Evolutionary conservation across 306 rosid genomes (phyloP).

Genomic region (Gleditsia sinensis): DNA sequence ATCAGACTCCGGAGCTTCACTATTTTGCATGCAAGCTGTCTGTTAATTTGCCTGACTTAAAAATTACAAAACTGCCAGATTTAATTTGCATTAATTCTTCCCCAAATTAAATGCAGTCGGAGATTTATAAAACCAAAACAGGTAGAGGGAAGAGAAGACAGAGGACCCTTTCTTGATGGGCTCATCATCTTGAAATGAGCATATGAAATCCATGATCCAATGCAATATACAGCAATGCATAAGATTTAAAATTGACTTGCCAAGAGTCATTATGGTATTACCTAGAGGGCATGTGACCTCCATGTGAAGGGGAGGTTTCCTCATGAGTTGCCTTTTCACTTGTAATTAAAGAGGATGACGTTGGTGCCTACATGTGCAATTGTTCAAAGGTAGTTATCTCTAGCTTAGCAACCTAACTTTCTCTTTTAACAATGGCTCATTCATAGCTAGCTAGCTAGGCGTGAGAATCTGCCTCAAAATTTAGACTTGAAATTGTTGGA

Average conservation of each 20-base stretch:
- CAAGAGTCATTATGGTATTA: constrained; percentile 19
- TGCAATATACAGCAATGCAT: background rate
- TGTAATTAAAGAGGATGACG: constrained; percentile 34
- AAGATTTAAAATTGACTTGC: background rate
- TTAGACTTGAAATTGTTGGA: background rate
- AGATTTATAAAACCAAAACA: background rate
- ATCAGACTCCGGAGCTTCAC: too few species aligned
- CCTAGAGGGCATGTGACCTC: constrained; percentile 43
- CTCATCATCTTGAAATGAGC: background rate
- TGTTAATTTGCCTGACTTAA: background rate
- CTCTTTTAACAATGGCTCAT: background rate
- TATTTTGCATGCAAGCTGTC: background rate
- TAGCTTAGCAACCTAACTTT: background rate
- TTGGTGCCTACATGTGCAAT: constrained; percentile 26
- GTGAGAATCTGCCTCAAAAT: background rate
- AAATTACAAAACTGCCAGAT: background rate
- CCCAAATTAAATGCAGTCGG: background rate
- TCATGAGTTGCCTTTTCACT: constrained; percentile 30
- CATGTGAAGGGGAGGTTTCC: constrained; percentile 50
- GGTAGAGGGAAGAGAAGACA: background rate
- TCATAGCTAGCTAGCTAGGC: background rate
- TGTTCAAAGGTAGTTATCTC: constrained; percentile 23
- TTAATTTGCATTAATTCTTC: background rate
- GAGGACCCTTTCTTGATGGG: background rate
- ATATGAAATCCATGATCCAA: background rate